Base-by-base conservation (phyloP, 495 filamentous ascomycete species). In the Articulospora tetracladia region DNA sequence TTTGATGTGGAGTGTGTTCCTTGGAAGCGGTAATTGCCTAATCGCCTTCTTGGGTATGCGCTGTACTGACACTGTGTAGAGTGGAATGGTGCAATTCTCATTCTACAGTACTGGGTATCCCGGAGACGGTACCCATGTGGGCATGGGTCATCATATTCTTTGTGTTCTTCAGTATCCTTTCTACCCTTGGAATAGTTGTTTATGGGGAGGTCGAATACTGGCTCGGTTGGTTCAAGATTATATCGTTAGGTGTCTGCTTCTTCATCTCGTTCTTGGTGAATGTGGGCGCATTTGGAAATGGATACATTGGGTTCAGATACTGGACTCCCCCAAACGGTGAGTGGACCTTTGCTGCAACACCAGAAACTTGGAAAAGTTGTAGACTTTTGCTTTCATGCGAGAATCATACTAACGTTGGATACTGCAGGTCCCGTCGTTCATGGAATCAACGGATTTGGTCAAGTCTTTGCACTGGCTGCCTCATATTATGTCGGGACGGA, bases 391-490 rank as follows among this genome's bases (percentile, higher is more conserved):
- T 4, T 12, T 24, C n/a, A 24, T 52, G 11, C 17, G 48, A 11
- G n/a, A 24, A 7, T 26, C 19, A 24, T 4, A 7, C 20, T 52
- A 52, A 52, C 34, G n/a, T n/a, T n/a, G 10, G 34, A 39, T 26
- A 24, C 11, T 8, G 3, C 27, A 54, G 51, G 51, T 54, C 55
- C 87, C 15, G 87, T 90, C 70, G 79, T 80, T 22, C 75, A 83
- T 52, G 83, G 87, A 53, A 72, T 85, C 7, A 72, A 69, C 23
- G 66, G 73, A 23, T 74, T 73, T 32, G 85, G 84, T 2, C 67
- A 80, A 23, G 91, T 92, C 74, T 75, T 89, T 30, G 86, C 77
- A 7, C 83, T 92, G 69, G 93, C 89, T 87, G 80, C 84, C 4
- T 85, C 85, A 15, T 79, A 92, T 64, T 59, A 59, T 27, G 47